Percentiles rank a stretch among this genome's conserved stretches.
Evolutionary conservation across 768 basidiomycete species (phyloP).

Genomic region (Boletus speciosus): DNA sequence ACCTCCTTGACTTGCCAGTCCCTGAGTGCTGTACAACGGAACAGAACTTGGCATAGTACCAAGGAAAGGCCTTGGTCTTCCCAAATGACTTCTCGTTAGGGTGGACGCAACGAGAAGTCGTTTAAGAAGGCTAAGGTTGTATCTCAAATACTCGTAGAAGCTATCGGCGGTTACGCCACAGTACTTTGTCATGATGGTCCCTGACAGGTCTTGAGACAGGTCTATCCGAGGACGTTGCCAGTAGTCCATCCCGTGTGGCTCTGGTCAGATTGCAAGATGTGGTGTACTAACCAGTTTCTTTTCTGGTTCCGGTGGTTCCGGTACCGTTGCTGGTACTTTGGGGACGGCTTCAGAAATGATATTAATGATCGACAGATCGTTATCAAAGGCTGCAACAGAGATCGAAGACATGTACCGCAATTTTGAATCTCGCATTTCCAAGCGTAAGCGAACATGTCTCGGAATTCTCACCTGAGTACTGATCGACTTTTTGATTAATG

Average conservation of each 20-base stretch:
- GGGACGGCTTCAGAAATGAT: background rate
- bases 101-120: too few relatives aligned
- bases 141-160: constrained; percentile 5
- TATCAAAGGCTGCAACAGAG: background rate
- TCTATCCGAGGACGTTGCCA: background rate
- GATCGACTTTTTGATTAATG: background rate
- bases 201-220: background rate
- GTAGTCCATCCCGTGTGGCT: background rate
- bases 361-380: background rate
- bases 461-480: background rate
- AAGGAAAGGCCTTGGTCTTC: too few relatives aligned
- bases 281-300: background rate
- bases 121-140: background rate
- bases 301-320: background rate
- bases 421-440: background rate
- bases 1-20: constrained; percentile 1
- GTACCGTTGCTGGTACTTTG: background rate
- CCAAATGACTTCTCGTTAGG: background rate
- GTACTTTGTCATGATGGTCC: background rate
- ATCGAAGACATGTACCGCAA: background rate
- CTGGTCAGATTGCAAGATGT: background rate
- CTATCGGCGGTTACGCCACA: background rate
- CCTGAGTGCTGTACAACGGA: constrained; percentile 3
- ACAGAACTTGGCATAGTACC: constrained; percentile 3
- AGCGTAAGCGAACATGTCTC: background rate